Evolutionary conservation across 2,329 filamentous ascomycete species (phyloP).

Genomic region (Moelleriella libera): DNA sequence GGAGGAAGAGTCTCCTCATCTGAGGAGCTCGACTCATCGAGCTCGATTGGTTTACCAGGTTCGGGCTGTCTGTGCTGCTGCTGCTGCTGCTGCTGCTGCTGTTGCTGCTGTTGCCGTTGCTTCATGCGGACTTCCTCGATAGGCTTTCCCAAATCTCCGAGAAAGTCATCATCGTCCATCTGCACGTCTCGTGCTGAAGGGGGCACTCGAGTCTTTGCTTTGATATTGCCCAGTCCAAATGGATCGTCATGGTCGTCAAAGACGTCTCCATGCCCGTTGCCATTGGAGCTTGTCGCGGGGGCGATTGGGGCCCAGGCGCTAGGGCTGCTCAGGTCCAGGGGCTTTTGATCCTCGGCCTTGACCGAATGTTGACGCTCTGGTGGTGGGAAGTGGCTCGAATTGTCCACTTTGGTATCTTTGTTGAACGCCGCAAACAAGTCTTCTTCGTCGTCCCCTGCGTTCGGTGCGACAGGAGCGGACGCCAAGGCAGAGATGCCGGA

Average conservation of each 20-base stretch:
- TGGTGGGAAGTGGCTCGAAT: constrained; percentile 50
- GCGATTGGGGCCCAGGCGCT: constrained; percentile 31
- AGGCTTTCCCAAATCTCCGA: constrained; percentile 50
- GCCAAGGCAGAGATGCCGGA: constrained; percentile 10
- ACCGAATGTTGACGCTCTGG: constrained; percentile 27
- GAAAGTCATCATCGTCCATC: constrained; percentile 49
- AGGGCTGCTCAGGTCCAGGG: constrained; percentile 36
- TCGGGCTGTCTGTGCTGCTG: constrained; percentile 21
- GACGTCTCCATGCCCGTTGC: constrained; percentile 10
- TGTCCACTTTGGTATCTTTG: constrained; percentile 52
- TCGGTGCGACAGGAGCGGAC: constrained; percentile 5
- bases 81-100: constrained; percentile 2
- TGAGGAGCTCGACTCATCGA: constrained; percentile 28
- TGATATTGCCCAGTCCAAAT: constrained; percentile 62
- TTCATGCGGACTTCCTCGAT: constrained; percentile 44
- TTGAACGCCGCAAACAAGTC: constrained; percentile 56
- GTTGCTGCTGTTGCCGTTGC: constrained; percentile 3
- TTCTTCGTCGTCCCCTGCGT: constrained; percentile 27
- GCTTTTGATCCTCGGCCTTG: constrained; percentile 25
- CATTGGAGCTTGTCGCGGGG: constrained; percentile 6
- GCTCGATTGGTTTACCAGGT: constrained; percentile 42
- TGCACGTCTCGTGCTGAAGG: constrained; percentile 12
- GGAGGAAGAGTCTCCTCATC: constrained; percentile 21
- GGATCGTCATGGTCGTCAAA: constrained; percentile 72
- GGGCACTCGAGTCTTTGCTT: constrained; percentile 17